A percentile compares a stretch with the other conserved stretches of the same genome.
These are phyloP conservation scores for Podaxis mareebaensis DNA, from an alignment of 768 basidiomycete species.

Conservation along the genomic window DNA sequence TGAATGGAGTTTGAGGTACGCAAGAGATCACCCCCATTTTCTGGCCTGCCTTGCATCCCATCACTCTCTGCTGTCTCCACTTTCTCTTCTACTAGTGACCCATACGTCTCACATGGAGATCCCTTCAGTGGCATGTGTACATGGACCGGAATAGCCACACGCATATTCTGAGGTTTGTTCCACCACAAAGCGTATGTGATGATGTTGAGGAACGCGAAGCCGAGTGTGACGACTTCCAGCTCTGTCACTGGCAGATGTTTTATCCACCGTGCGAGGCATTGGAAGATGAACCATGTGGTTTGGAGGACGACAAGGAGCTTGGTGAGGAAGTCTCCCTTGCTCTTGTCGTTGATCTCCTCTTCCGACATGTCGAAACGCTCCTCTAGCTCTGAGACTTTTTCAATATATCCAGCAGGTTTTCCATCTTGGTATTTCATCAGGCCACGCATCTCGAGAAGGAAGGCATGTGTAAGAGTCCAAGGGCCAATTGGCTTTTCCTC, in stretches of 20 bases:
- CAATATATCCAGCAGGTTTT: too few species aligned
- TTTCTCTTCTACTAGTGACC: neutral
- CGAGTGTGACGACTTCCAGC: slow-evolving; percentile 8
- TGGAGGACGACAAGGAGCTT: slow-evolving; percentile 26
- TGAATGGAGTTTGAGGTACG: too few species aligned
- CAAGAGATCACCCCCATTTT: too few species aligned
- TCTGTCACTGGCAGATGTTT: neutral
- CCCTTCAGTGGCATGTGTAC: neutral
- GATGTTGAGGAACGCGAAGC: slow-evolving; percentile 4
- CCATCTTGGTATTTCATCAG: neutral
- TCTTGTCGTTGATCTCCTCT: slow-evolving; percentile 25
- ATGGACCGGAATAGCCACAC: neutral
- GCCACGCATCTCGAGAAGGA: slow-evolving; percentile 15
- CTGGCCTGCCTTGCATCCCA: rapidly evolving
- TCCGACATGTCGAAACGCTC: slow-evolving; percentile 12
- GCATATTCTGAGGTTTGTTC: slow-evolving; percentile 5
- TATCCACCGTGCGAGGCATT: slow-evolving; percentile 7
- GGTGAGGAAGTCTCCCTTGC: slow-evolving; percentile 26
- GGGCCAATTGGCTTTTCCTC: neutral
- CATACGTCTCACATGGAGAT: neutral
- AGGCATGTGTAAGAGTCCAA: slow-evolving; percentile 19
- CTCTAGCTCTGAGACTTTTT: neutral
- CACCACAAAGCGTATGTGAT: slow-evolving; percentile 9
- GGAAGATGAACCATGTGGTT: slow-evolving; percentile 23
- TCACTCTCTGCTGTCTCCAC: neutral